These are phyloP conservation scores for Sicyos baderoa DNA, from an alignment of 306 rosid species.

Conservation along the genomic window DNA sequence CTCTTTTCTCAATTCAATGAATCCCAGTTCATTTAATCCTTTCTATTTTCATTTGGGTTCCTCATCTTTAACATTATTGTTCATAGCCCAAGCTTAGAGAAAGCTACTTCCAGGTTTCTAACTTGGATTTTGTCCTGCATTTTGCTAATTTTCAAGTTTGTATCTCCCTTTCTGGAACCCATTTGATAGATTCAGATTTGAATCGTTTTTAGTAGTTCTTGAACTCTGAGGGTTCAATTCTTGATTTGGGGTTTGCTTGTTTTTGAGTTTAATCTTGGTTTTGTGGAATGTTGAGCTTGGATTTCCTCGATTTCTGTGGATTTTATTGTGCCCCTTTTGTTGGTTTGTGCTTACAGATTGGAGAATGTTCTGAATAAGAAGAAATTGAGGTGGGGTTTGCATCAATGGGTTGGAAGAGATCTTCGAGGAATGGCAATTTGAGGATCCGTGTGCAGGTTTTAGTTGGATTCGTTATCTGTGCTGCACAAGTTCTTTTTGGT, in stretches of 20 bases:
- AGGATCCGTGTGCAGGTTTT: conserved; percentile 38
- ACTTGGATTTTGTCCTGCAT: conserved; percentile 39
- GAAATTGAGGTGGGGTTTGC: conserved; percentile 27
- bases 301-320: neutral
- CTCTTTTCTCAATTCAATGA: conserved; percentile 27
- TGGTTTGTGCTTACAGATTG: conserved; percentile 24
- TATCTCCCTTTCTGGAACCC: conserved; percentile 7
- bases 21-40: conserved; percentile 36
- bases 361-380: conserved; percentile 30
- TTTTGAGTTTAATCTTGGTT: neutral
- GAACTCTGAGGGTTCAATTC: too few species aligned
- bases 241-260: neutral
- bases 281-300: conserved; percentile 3
- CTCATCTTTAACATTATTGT: neutral
- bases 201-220: neutral
- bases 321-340: neutral
- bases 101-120: conserved; percentile 18
- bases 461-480: conserved; percentile 41
- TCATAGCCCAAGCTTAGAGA: conserved; percentile 15
- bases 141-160: conserved; percentile 28
- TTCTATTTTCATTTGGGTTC: conserved; percentile 6
- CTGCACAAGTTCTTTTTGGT: conserved; percentile 45
- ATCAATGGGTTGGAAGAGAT: conserved; percentile 44
- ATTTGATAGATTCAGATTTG: conserved; percentile 18
- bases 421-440: conserved; percentile 22